Percentiles rank a stretch among this genome's conserved stretches.
Evolutionary conservation across 176 grass and related monocot species (phyloP).

Genomic region (Rhynchospora pubera): DNA sequence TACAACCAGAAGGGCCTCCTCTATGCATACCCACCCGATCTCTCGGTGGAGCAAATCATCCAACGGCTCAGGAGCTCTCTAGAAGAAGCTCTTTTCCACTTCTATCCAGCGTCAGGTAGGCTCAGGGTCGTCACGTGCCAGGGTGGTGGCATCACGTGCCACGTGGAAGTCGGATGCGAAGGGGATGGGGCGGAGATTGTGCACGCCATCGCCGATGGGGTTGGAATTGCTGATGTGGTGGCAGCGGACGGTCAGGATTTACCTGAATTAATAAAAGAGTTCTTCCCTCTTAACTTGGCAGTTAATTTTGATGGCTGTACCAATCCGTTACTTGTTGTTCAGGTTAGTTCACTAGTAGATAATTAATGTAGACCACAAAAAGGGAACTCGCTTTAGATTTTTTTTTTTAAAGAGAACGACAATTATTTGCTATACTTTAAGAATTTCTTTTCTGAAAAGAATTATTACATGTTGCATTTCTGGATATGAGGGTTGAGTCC

Average conservation of each 20-base stretch:
- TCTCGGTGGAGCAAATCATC: background rate
- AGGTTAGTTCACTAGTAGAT: slow-evolving; percentile 1
- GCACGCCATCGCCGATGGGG: slow-evolving; percentile 26
- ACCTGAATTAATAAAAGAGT: slow-evolving; percentile 5
- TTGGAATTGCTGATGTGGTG: slow-evolving; percentile 25
- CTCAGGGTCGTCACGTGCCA: slow-evolving; percentile 5
- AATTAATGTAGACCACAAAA: no score
- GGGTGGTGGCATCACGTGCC: slow-evolving; percentile 9
- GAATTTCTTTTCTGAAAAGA: no score
- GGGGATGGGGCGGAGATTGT: slow-evolving; percentile 38
- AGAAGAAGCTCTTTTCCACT: slow-evolving; percentile 21
- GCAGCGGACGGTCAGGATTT: slow-evolving; percentile 17
- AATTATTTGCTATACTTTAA: no score
- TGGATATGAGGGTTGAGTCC: no score
- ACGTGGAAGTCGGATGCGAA: slow-evolving; percentile 31
- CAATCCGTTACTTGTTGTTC: slow-evolving; percentile 31
- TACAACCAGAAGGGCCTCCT: slow-evolving; percentile 61
- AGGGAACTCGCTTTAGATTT: no score
- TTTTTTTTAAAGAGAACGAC: no score
- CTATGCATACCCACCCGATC: slow-evolving; percentile 13
- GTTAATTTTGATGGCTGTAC: slow-evolving; percentile 36
- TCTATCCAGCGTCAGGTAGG: slow-evolving; percentile 59
- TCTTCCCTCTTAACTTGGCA: slow-evolving; percentile 33
- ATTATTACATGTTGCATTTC: no score
- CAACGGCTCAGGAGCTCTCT: slow-evolving; percentile 36